Conservation (phyloP, 768 basidiomycete genomes). For the Russula sp. region DNA sequence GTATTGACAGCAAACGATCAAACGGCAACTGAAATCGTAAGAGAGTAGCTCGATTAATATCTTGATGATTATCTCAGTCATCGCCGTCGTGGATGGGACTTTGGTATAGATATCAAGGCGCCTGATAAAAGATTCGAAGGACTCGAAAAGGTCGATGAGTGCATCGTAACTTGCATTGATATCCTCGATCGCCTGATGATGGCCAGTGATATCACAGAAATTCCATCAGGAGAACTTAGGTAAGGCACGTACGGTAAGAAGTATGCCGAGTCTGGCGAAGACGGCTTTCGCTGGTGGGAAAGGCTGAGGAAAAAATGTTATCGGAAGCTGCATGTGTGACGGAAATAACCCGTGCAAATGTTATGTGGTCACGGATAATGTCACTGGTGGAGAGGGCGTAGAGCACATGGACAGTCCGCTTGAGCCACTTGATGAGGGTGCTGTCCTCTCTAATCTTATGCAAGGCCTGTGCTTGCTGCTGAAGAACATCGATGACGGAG, state of each 20-base stretch:
- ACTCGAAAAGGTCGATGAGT: too few species aligned
- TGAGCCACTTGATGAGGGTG: neutral
- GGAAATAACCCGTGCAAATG: neutral
- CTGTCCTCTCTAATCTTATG: neutral
- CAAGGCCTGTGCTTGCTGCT: neutral
- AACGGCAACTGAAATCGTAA: neutral
- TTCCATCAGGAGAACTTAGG: neutral
- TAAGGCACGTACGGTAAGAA: neutral
- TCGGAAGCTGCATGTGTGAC: too few species aligned
- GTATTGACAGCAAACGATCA: too few species aligned
- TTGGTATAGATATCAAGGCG: too few species aligned
- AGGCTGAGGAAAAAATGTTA: neutral
- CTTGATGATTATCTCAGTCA: neutral
- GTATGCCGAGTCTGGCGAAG: neutral
- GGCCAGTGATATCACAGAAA: too few species aligned
- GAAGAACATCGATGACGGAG: neutral
- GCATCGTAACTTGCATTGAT: too few species aligned
- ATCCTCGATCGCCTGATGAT: too few species aligned
- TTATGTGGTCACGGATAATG: neutral
- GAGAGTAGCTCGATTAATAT: neutral
- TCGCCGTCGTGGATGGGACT: too few species aligned
- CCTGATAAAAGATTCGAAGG: too few species aligned
- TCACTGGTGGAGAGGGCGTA: neutral
- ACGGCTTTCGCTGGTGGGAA: neutral
- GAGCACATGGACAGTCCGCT: neutral